Percentiles rank a stretch among this genome's conserved stretches.
phyloP scores from a whole-genome alignment of 768 basidiomycete genomes.

The Amanita rimosa region DNA sequence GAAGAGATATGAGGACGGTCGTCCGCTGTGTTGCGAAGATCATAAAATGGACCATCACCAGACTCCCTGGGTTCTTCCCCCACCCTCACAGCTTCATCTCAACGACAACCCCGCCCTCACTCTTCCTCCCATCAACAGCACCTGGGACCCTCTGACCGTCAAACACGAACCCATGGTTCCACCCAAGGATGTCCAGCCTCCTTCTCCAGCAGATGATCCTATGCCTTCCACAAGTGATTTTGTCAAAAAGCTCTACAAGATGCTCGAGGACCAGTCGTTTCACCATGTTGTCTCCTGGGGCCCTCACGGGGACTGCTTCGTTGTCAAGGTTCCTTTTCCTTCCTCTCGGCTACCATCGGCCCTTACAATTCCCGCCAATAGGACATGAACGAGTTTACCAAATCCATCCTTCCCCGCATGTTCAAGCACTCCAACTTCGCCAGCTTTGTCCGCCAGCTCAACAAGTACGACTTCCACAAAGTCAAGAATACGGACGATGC shows the following conservation, averaged over 20 bases:
- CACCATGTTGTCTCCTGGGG: constrained; percentile 75
- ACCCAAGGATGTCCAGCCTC: not conserved
- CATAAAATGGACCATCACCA: not conserved
- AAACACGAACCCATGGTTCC: not conserved
- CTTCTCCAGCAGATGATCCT: constrained; percentile 41
- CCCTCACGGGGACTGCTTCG: constrained; percentile 76
- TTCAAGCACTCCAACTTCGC: constrained; percentile 97
- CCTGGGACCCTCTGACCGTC: not conserved
- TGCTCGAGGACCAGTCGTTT: constrained; percentile 77
- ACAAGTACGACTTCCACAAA: constrained; percentile 97
- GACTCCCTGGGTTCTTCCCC: constrained; percentile 4
- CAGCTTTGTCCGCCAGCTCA: constrained; percentile 83
- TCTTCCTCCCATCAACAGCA: constrained; percentile 5
- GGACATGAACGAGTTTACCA: constrained; percentile 96
- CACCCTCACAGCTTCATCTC: constrained; percentile 4
- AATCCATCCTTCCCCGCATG: constrained; percentile 78
- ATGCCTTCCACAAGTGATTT: constrained; percentile 90
- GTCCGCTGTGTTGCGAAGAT: not conserved
- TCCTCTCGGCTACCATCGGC: not conserved
- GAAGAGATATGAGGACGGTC: not conserved
- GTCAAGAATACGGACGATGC: constrained; percentile 83
- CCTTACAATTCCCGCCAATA: not conserved
- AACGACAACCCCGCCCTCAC: not conserved
- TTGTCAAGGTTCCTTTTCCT: constrained; percentile 50
- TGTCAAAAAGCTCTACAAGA: constrained; percentile 91